These are phyloP conservation scores for Rhodotorula sp. DNA, from an alignment of 1,284 basidiomycete species.

Conservation along the genomic window DNA sequence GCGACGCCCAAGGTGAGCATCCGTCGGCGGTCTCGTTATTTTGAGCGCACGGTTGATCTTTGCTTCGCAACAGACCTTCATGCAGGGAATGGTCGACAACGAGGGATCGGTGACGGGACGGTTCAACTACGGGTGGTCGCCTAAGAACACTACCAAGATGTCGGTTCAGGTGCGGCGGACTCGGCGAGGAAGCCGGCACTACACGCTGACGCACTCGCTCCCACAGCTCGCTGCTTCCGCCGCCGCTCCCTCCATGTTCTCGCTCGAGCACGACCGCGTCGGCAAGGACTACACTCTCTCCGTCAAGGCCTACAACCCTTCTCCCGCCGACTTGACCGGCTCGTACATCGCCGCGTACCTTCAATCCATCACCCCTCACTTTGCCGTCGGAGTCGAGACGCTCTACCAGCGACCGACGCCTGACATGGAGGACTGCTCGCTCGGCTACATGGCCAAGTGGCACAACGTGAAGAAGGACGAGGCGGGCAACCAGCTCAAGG, in stretches of 20 bases:
- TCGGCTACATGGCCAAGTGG: slow-evolving; percentile 84
- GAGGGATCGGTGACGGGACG: slow-evolving; percentile 86
- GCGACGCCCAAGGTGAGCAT: slow-evolving; percentile 72
- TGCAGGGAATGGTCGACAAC: slow-evolving; percentile 93
- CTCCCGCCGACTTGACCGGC: slow-evolving; percentile 79
- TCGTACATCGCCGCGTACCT: slow-evolving; percentile 92
- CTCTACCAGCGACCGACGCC: slow-evolving; percentile 73
- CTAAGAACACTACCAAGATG: slow-evolving; percentile 76
- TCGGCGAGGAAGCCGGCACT: neutral
- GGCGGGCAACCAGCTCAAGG: slow-evolving; percentile 26
- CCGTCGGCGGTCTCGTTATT: neutral
- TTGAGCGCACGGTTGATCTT: neutral
- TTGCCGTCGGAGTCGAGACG: slow-evolving; percentile 88
- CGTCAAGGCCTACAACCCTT: slow-evolving; percentile 89
- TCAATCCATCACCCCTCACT: slow-evolving; percentile 88
- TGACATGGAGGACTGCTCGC: slow-evolving; percentile 67
- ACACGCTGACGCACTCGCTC: neutral
- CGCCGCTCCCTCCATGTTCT: slow-evolving; percentile 71
- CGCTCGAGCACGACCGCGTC: slow-evolving; percentile 91
- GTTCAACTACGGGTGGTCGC: slow-evolving; percentile 84
- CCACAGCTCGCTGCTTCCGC: slow-evolving; percentile 16
- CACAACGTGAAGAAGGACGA: slow-evolving; percentile 36
- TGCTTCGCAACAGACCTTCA: slow-evolving; percentile 63
- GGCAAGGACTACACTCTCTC: slow-evolving; percentile 87
- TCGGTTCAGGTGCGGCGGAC: slow-evolving; percentile 60